Percentiles rank a stretch among this genome's conserved stretches.
Evolutionary conservation across 257 asterid species (phyloP).

Genomic region (Prunella vulgaris): DNA sequence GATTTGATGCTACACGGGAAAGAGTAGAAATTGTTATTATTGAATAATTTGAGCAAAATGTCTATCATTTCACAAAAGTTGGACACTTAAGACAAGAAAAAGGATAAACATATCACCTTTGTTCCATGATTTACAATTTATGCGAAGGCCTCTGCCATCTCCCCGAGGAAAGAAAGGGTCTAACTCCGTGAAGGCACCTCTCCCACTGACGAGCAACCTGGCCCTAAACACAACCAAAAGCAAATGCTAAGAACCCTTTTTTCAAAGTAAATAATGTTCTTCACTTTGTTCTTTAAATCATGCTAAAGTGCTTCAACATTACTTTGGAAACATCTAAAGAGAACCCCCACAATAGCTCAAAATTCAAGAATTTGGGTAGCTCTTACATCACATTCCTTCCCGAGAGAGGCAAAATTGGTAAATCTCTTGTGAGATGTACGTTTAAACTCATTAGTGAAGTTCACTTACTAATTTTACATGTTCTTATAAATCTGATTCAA

Average conservation of each 20-base stretch:
- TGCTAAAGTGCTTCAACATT: constrained; percentile 5
- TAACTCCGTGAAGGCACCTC: constrained; percentile 94
- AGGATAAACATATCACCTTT: constrained; percentile 42
- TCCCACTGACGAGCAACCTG: constrained; percentile 95
- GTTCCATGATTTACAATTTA: constrained; percentile 81
- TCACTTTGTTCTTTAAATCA: not conserved
- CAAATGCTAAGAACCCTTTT: not conserved
- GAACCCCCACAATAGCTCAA: not conserved
- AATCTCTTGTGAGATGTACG: not conserved
- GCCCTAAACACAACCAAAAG: constrained; percentile 47
- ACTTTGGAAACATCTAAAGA: not conserved
- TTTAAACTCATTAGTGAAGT: not conserved
- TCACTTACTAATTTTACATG: not conserved
- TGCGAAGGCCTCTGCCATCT: constrained; percentile 72
- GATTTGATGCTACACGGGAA: constrained; percentile 62
- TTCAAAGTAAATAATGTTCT: not conserved
- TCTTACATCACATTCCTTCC: not conserved
- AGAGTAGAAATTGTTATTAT: not conserved
- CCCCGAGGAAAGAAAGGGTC: constrained; percentile 92
- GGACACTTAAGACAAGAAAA: not conserved
- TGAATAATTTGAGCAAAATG: not conserved
- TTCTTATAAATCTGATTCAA: not conserved
- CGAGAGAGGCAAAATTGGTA: not conserved
- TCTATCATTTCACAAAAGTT: not conserved
- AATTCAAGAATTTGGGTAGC: constrained; percentile 10